phyloP scores from a whole-genome alignment of 2,329 filamentous ascomycete species.

The Penicillium sumatraense region DNA sequence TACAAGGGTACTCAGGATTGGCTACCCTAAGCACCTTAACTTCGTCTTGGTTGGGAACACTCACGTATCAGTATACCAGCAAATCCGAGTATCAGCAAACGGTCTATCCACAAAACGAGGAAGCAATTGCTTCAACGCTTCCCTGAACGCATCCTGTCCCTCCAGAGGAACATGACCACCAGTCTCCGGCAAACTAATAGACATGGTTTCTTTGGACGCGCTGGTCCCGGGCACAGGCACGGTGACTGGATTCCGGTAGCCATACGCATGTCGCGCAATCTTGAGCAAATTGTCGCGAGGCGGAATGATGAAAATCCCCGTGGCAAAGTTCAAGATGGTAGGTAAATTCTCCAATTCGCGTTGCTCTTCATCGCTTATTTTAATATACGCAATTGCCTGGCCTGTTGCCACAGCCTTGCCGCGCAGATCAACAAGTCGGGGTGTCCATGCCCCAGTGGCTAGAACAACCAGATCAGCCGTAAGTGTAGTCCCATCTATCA shows the following conservation, averaged over 20 bases:
- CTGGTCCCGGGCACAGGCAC: slow-evolving; percentile 33
- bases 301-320: slow-evolving; percentile 61
- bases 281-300: slow-evolving; percentile 65
- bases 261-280: slow-evolving; percentile 70
- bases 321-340: slow-evolving; percentile 57
- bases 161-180: slow-evolving; percentile 54
- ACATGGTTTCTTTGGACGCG: slow-evolving; percentile 30
- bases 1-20: no score
- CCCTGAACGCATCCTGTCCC: slow-evolving; percentile 65
- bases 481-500: slow-evolving; percentile 56
- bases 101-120: slow-evolving; percentile 64
- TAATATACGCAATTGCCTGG: slow-evolving; percentile 78
- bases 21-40: background rate
- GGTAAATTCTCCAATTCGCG: slow-evolving; percentile 67
- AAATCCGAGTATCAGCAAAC: slow-evolving; percentile 67
- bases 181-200: slow-evolving; percentile 45
- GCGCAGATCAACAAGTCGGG: slow-evolving; percentile 74
- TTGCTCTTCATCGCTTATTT: slow-evolving; percentile 74
- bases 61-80: slow-evolving; percentile 76
- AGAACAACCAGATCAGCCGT: slow-evolving; percentile 75
- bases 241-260: slow-evolving; percentile 58
- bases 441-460: slow-evolving; percentile 87
- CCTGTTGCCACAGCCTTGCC: slow-evolving; percentile 80
- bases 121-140: slow-evolving; percentile 64
- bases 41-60: slow-evolving; percentile 20